phyloP scores from a whole-genome alignment of 331 rosid species.

The Malus hybrid region DNA sequence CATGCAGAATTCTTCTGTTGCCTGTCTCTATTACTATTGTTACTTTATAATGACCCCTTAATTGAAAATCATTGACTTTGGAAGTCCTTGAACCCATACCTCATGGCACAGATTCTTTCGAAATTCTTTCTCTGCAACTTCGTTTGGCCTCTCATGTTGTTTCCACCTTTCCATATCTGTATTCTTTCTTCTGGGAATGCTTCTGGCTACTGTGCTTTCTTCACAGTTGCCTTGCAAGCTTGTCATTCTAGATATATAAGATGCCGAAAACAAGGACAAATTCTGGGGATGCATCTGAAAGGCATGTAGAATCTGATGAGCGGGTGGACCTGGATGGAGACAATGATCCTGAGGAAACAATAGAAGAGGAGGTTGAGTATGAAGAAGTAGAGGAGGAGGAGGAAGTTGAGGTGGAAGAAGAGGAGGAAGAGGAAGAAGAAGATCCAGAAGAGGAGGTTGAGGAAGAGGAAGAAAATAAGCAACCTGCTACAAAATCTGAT shows the following conservation, averaged over 20 bases:
- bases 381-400: constrained; percentile 60
- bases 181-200: constrained; percentile 59
- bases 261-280: constrained; percentile 45
- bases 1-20: constrained; percentile 47
- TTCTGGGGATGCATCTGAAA: constrained; percentile 34
- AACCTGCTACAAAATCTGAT: not conserved
- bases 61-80: constrained; percentile 44
- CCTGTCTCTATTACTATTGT: constrained; percentile 40
- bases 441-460: not conserved
- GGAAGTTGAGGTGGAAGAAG: constrained; percentile 35
- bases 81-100: constrained; percentile 50
- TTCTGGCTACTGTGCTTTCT: constrained; percentile 64
- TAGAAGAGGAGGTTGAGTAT: constrained; percentile 61
- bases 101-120: constrained; percentile 52
- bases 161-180: constrained; percentile 69
- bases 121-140: constrained; percentile 62
- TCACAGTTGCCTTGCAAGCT: constrained; percentile 73
- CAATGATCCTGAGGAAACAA: constrained; percentile 47
- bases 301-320: constrained; percentile 49
- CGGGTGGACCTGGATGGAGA: constrained; percentile 67
- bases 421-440: constrained; percentile 26
- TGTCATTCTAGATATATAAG: constrained; percentile 51
- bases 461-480: constrained; percentile 15
- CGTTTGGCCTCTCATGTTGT: constrained; percentile 58
- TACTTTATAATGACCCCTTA: constrained; percentile 37